Conservation (phyloP, 108 stramenopile species). For the Cyclostephanos invisitatus region DNA sequence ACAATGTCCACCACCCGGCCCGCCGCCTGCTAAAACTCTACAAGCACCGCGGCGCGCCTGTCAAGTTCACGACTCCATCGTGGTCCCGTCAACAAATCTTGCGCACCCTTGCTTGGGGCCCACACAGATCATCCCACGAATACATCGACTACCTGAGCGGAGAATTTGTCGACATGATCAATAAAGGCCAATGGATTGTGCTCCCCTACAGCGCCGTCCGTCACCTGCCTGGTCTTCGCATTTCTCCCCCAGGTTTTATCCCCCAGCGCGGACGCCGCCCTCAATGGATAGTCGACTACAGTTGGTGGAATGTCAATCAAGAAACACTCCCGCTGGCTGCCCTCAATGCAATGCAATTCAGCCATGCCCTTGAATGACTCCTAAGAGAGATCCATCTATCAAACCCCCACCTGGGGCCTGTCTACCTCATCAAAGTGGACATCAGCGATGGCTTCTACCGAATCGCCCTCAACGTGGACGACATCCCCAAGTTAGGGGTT, state of each 20-base stretch:
- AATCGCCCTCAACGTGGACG: constrained; percentile 4
- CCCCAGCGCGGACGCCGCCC: constrained; percentile 26
- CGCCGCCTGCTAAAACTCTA: constrained; percentile 20
- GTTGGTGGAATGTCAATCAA: constrained; percentile 15
- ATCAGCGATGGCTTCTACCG: constrained; percentile 17
- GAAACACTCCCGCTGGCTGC: constrained; percentile 25
- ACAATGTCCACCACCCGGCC: constrained; percentile 24
- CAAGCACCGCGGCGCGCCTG: constrained; percentile 28
- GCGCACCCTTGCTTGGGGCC: background rate
- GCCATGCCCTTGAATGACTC: constrained; percentile 16
- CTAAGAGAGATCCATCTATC: background rate
- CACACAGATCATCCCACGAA: constrained; percentile 6
- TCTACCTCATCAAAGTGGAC: constrained; percentile 4
- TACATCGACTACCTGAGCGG: constrained; percentile 1
- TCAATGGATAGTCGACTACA: constrained; percentile 37
- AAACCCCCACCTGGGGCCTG: background rate
- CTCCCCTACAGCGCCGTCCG: constrained; percentile 27
- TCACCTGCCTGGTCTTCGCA: constrained; percentile 5
- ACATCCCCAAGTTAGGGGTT: constrained; percentile 18
- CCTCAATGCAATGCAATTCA: constrained; percentile 18
- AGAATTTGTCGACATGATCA: constrained; percentile 6
- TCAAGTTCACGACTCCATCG: constrained; percentile 19
- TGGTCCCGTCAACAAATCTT: constrained; percentile 9
- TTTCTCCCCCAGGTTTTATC: constrained; percentile 11
- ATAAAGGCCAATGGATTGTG: constrained; percentile 20